Percentiles rank a stretch among this genome's conserved stretches.
Evolutionary conservation across 345 rosid genomes (phyloP).

Genomic region (Syzygium aromaticum): DNA sequence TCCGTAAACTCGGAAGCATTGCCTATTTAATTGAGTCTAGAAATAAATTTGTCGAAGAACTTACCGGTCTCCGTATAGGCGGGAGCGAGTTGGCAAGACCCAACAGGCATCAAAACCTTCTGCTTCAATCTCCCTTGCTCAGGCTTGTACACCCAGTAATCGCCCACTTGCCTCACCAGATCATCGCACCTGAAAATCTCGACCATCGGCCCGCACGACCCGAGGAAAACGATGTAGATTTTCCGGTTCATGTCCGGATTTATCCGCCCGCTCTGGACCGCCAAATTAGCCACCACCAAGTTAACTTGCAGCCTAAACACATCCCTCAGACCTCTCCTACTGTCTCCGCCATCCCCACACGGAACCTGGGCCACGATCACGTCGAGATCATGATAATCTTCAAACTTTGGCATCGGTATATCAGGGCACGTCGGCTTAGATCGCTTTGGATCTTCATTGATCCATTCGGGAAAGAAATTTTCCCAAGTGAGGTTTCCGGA

Average conservation of each 20-base stretch:
- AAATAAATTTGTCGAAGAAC: neutral
- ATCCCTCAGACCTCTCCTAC: conserved; percentile 41
- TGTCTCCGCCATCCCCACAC: conserved; percentile 25
- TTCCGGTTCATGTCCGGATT: neutral
- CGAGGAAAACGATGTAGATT: conserved; percentile 46
- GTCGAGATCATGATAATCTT: conserved; percentile 40
- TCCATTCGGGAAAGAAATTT: conserved; percentile 66
- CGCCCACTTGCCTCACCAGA: conserved; percentile 36
- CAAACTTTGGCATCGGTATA: conserved; percentile 48
- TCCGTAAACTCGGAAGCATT: neutral
- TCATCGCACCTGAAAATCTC: conserved; percentile 79
- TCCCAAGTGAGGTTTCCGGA: conserved; percentile 33
- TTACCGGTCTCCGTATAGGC: conserved; percentile 34
- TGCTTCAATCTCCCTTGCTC: conserved; percentile 42
- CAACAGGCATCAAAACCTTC: conserved; percentile 68
- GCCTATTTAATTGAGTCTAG: neutral
- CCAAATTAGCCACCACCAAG: conserved; percentile 69
- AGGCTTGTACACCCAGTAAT: conserved; percentile 70
- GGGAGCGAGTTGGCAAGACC: conserved; percentile 71
- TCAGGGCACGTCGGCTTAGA: conserved; percentile 44
- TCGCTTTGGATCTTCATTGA: conserved; percentile 39
- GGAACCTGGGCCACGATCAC: conserved; percentile 64
- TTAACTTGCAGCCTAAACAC: conserved; percentile 70
- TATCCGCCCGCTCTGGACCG: conserved; percentile 29
- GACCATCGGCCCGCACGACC: conserved; percentile 73